These are phyloP conservation scores for Penicillium canariense DNA, from an alignment of 495 filamentous ascomycete genomes.

Conservation along the genomic window DNA sequence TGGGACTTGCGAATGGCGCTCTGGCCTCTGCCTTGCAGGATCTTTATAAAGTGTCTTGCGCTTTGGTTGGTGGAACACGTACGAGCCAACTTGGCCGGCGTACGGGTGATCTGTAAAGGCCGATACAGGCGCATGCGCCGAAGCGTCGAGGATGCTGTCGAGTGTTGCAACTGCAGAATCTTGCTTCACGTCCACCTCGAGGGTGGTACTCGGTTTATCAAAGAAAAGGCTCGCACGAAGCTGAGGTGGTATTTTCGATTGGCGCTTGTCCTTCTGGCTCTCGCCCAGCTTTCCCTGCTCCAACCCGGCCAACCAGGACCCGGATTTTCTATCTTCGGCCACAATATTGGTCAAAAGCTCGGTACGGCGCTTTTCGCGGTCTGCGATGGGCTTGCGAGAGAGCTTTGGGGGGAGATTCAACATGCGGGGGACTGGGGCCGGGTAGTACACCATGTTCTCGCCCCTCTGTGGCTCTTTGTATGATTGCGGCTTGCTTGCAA, in stretches of 20 bases:
- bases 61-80: conserved; percentile 57
- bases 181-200: conserved; percentile 68
- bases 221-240: conserved; percentile 90
- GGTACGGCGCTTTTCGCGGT: conserved; percentile 68
- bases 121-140: conserved; percentile 83
- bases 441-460: conserved; percentile 89
- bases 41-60: conserved; percentile 27
- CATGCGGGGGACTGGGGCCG: conserved; percentile 89
- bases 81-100: conserved; percentile 65
- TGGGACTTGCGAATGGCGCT: conserved; percentile 21
- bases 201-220: conserved; percentile 60
- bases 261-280: conserved; percentile 28
- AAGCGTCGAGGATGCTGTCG: conserved; percentile 94
- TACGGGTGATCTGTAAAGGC: conserved; percentile 94
- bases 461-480: conserved; percentile 63
- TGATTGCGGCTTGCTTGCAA: conserved; percentile 52
- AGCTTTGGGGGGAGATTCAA: conserved; percentile 87
- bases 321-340: conserved; percentile 46
- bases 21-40: conserved; percentile 18
- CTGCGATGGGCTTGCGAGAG: conserved; percentile 64
- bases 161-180: conserved; percentile 84
- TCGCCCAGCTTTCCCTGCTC: conserved; percentile 20
- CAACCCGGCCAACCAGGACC: conserved; percentile 31
- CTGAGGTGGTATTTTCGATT: conserved; percentile 70
- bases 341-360: conserved; percentile 54